A percentile compares a stretch with the other conserved stretches of the same genome.
phyloP scores from a whole-genome alignment of 768 basidiomycete genomes.

The Amanita fuliginea region DNA sequence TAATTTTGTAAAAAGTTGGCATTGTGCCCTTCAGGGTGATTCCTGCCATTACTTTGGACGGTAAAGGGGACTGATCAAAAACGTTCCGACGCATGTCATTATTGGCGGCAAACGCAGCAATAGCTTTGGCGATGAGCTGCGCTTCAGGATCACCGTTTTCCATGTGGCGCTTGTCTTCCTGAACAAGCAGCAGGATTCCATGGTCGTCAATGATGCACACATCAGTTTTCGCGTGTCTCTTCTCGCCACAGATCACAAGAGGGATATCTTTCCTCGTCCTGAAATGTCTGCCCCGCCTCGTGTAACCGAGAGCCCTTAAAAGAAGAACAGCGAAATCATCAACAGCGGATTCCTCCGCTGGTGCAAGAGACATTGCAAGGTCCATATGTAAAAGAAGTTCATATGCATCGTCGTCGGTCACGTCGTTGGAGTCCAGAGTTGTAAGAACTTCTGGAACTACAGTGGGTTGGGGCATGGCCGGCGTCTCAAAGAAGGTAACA shows the following conservation, averaged over 20 bases:
- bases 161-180: not conserved
- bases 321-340: slow-evolving; percentile 21
- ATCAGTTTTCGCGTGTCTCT: slow-evolving; percentile 8
- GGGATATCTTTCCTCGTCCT: slow-evolving; percentile 16
- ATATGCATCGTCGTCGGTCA: slow-evolving; percentile 9
- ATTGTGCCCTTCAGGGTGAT: too few relatives aligned
- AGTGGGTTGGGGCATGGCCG: slow-evolving; percentile 11
- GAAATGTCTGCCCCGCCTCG: slow-evolving; percentile 3
- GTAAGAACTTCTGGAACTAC: slow-evolving; percentile 1
- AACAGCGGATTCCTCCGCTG: slow-evolving; percentile 20
- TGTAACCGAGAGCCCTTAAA: slow-evolving; percentile 16
- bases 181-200: not conserved
- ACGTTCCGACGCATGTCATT: too few relatives aligned
- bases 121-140: slow-evolving; percentile 1
- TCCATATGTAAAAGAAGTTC: slow-evolving; percentile 11
- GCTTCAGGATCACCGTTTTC: not conserved
- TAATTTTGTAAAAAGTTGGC: too few relatives aligned
- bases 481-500: slow-evolving; percentile 15
- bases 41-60: too few relatives aligned
- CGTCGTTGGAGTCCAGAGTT: not conserved
- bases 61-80: too few relatives aligned
- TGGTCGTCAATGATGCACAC: slow-evolving; percentile 14
- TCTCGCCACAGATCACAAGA: slow-evolving; percentile 17
- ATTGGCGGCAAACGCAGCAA: not conserved
- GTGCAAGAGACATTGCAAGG: slow-evolving; percentile 11